These are phyloP conservation scores for Acanthamoeba triangularis DNA, from an alignment of 208 protist species.

Conservation along the genomic window DNA sequence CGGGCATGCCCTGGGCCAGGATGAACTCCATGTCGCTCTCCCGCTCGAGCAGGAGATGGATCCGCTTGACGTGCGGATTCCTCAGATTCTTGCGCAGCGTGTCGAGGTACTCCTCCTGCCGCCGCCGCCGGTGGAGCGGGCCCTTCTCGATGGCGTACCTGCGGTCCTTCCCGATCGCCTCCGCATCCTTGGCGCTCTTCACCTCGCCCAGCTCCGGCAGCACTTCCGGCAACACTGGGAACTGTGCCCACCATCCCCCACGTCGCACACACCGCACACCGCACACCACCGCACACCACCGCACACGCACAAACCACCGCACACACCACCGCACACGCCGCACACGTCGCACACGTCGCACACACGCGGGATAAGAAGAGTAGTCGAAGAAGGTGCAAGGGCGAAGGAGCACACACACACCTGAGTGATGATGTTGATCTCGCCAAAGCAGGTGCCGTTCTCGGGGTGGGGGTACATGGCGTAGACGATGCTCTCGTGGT, in stretches of 20 bases:
- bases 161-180: slow-evolving; percentile 26
- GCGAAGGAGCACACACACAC: background rate
- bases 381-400: background rate
- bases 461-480: background rate
- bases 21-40: slow-evolving; percentile 31
- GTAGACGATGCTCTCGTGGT: background rate
- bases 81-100: slow-evolving; percentile 21
- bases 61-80: slow-evolving; percentile 12
- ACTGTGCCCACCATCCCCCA: too few relatives aligned
- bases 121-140: background rate
- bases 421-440: slow-evolving; percentile 27
- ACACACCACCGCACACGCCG: too few relatives aligned
- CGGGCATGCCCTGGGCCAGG: background rate
- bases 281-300: background rate
- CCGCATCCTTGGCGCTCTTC: background rate
- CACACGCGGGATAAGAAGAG: background rate
- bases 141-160: background rate
- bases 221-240: slow-evolving; percentile 9
- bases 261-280: too few relatives aligned
- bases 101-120: slow-evolving; percentile 50
- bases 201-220: background rate
- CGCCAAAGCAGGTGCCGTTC: background rate
- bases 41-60: slow-evolving; percentile 12
- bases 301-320: background rate
- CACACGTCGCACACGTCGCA: background rate